phyloP scores from a whole-genome alignment of 495 filamentous ascomycete species.

The Glarea lozoyensis region DNA sequence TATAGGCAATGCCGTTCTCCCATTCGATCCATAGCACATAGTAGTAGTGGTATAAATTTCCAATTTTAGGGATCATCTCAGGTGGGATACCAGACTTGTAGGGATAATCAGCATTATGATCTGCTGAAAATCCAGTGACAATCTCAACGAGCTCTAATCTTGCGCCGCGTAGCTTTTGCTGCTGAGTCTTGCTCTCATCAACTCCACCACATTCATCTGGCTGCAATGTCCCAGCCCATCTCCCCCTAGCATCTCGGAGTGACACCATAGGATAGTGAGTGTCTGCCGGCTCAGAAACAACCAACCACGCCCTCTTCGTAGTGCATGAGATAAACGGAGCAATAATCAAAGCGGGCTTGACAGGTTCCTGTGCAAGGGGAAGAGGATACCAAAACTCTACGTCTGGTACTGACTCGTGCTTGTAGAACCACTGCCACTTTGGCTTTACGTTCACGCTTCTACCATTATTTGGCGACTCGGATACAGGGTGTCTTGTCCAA shows the following conservation, averaged over 20 bases:
- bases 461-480: neutral
- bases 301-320: slow-evolving; percentile 12
- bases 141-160: neutral
- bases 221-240: neutral
- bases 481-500: neutral
- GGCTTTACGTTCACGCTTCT: too few relatives aligned
- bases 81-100: neutral
- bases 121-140: neutral
- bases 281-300: neutral
- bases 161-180: neutral
- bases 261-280: neutral
- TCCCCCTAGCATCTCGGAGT: neutral
- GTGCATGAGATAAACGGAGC: slow-evolving; percentile 20
- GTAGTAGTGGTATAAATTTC: slow-evolving; percentile 16
- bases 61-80: neutral
- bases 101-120: neutral
- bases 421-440: slow-evolving; percentile 10
- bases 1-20: slow-evolving; percentile 14
- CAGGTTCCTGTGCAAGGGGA: slow-evolving; percentile 2
- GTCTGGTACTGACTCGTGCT: slow-evolving; percentile 2
- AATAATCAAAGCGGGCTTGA: neutral
- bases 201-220: neutral
- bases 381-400: slow-evolving; percentile 23
- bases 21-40: slow-evolving; percentile 20
- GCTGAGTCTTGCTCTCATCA: neutral